Conservation (phyloP, 2,329 filamentous ascomycete genomes). For the Trichoderma sp. region DNA sequence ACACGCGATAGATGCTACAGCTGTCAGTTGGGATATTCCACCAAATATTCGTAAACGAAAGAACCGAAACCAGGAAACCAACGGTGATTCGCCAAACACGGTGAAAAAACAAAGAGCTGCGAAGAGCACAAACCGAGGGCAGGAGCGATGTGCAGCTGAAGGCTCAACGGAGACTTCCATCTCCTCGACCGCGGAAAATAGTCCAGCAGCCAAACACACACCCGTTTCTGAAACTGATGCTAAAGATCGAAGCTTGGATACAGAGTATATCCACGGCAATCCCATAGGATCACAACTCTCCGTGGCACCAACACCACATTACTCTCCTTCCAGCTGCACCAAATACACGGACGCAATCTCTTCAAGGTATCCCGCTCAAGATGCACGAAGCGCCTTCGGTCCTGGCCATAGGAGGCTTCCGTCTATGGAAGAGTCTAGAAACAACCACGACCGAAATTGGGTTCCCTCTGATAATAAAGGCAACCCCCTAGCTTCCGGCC, state of each 20-base stretch:
- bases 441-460: not conserved
- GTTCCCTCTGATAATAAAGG: not conserved
- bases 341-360: not conserved
- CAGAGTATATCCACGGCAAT: not conserved
- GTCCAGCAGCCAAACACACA: not conserved
- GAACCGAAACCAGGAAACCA: not conserved
- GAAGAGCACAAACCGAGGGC: not conserved
- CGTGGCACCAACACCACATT: not conserved
- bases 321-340: not conserved
- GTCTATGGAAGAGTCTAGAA: too few species aligned
- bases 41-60: slow-evolving; percentile 16
- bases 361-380: not conserved
- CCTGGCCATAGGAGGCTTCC: not conserved
- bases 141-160: not conserved
- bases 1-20: slow-evolving; percentile 33
- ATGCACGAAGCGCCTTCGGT: not conserved
- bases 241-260: not conserved
- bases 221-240: not conserved
- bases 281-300: slow-evolving; percentile 11
- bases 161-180: not conserved
- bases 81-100: not conserved
- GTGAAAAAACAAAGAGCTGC: not conserved
- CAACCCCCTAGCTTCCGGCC: not conserved
- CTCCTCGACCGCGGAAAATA: not conserved
- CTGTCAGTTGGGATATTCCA: slow-evolving; percentile 31